phyloP scores from a whole-genome alignment of 1,284 basidiomycete genomes.

The Malassezia psittaci region DNA sequence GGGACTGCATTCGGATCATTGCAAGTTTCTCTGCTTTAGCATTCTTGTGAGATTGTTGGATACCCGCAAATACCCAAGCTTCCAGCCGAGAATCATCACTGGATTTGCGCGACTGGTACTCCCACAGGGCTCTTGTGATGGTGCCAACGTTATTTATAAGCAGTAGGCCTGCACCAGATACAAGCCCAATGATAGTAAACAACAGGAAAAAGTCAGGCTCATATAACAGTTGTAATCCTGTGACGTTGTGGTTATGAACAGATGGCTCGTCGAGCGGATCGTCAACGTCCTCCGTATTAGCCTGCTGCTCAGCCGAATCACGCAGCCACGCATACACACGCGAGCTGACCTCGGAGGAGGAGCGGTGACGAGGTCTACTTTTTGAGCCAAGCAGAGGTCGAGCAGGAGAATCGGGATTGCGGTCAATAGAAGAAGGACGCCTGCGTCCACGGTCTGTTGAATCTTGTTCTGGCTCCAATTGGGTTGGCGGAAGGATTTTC shows the following conservation, averaged over 20 bases:
- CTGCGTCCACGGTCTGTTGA: neutral
- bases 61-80: neutral
- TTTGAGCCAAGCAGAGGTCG: neutral
- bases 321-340: constrained; percentile 21
- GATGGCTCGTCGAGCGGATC: constrained; percentile 3
- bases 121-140: constrained; percentile 72
- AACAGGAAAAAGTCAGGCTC: constrained; percentile 66
- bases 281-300: neutral
- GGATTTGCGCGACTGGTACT: constrained; percentile 53
- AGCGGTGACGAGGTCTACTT: constrained; percentile 16
- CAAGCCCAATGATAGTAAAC: constrained; percentile 61
- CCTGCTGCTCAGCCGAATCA: constrained; percentile 1
- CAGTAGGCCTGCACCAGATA: constrained; percentile 79
- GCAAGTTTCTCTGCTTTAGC: constrained; percentile 53
- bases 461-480: constrained; percentile 1
- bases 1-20: constrained; percentile 66
- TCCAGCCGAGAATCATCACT: constrained; percentile 3
- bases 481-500: constrained; percentile 53
- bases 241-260: constrained; percentile 48
- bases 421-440: neutral
- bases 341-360: constrained; percentile 30
- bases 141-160: constrained; percentile 94
- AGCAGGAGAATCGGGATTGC: neutral
- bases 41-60: neutral
- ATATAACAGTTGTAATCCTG: constrained; percentile 53